Base-by-base conservation (phyloP, 805 yeast species). In the Nakazawaea holstii region DNA sequence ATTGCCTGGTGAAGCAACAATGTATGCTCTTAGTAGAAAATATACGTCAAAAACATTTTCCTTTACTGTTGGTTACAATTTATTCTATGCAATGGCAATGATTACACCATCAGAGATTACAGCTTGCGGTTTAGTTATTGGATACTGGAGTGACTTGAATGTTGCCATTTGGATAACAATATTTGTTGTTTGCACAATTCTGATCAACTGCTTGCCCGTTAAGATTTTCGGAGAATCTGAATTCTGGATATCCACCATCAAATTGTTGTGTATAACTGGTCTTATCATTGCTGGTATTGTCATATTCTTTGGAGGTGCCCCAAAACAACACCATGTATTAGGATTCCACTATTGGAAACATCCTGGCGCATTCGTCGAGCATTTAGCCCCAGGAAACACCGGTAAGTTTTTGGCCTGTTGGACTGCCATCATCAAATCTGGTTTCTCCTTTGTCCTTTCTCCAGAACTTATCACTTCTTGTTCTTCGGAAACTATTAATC, bases 41-140 rank as follows among this genome's bases (percentile, higher is more conserved):
- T 69, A 70, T 52, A 71, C 67, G 27, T 74, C 70, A 51, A 68
- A 67, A 35, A 65, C 76, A 4, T 67, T 73, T 45, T 76, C 77
- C 1, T 68, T 70, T 53, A 74, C 75, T 13, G 69, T 73, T 60
- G 77, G 76, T 41, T 72, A 66, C 52, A 68, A 65, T 32, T 69
- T 51, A 39, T 58, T 62, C 39, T 76, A 80, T 57, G 71, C 80
- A 52, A 71, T 74, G 57, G 70, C 77, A 52, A 72, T 82, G 51
- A 70, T 79, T 28, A 73, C 80, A 10, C 85, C 88, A 13, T 76
- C 77, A 54, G 87, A 83, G 58, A 72, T 82, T 53, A 82, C 80
- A 11, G 86, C 87, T 1, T 82, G 79, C 14, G 72, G 80, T 1
- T 65, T 77, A 38, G 70, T 78, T 4, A 68, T 80, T 50, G 74